Conservation (phyloP, 306 rosid species). For the Dryas octopetala region DNA sequence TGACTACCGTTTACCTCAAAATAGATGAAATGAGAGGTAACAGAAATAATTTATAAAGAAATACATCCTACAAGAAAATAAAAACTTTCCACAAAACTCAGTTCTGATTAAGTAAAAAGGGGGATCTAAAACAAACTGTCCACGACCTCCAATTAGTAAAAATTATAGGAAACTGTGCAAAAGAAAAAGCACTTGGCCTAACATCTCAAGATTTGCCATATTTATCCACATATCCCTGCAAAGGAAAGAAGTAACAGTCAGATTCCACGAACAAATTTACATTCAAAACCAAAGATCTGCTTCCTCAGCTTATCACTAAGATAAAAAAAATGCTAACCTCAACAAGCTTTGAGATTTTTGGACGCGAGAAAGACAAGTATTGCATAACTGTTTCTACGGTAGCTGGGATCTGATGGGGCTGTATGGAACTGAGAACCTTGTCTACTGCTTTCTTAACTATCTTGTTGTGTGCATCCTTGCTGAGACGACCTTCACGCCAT, state of each 20-base stretch:
- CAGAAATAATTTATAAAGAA: neutral
- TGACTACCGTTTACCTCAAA: neutral
- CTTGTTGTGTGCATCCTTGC: slow-evolving; percentile 73
- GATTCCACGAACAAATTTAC: slow-evolving; percentile 27
- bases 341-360: slow-evolving; percentile 74
- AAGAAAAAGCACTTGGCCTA: slow-evolving; percentile 35
- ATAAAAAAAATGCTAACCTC: slow-evolving; percentile 56
- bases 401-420: slow-evolving; percentile 71
- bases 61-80: neutral
- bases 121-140: slow-evolving; percentile 36
- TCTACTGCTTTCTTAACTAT: slow-evolving; percentile 84
- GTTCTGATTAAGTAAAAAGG: slow-evolving; percentile 22
- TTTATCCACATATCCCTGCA: slow-evolving; percentile 93
- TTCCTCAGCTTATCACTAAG: slow-evolving; percentile 18
- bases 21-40: neutral
- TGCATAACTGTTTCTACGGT: slow-evolving; percentile 55
- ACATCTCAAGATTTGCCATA: slow-evolving; percentile 75
- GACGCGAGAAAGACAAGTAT: slow-evolving; percentile 60
- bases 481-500: slow-evolving; percentile 84
- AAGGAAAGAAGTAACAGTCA: slow-evolving; percentile 43
- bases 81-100: slow-evolving; percentile 26
- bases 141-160: slow-evolving; percentile 37
- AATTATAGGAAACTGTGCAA: slow-evolving; percentile 53
- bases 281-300: slow-evolving; percentile 16
- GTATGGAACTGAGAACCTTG: slow-evolving; percentile 73